Percentiles rank a stretch among this genome's conserved stretches.
Conservation (phyloP, 2,329 filamentous ascomycete genomes). For the Botrytis elliptica region DNA sequence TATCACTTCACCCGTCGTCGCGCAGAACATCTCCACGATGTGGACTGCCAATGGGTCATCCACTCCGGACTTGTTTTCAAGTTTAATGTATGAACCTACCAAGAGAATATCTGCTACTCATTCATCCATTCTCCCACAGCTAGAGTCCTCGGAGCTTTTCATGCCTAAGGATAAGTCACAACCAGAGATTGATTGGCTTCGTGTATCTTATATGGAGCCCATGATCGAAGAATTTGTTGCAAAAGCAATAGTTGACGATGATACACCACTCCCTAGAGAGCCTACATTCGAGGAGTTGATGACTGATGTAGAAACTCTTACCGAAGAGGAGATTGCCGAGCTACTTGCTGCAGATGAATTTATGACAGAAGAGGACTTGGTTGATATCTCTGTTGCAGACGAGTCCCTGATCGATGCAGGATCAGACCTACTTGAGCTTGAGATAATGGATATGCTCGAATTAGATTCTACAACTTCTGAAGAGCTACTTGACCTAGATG, state of each 20-base stretch:
- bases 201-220: background rate
- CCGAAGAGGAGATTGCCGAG: slow-evolving; percentile 1
- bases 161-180: background rate
- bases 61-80: slow-evolving; percentile 1
- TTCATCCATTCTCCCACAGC: background rate
- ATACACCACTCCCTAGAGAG: background rate
- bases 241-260: background rate
- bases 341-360: background rate
- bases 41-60: background rate
- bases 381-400: background rate
- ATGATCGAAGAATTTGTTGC: background rate
- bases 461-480: background rate
- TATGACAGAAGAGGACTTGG: no score
- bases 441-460: background rate
- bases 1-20: background rate
- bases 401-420: background rate
- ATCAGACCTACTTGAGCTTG: background rate
- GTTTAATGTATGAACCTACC: background rate
- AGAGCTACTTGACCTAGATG: background rate
- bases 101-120: background rate
- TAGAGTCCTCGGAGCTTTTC: slow-evolving; percentile 4
- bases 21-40: background rate
- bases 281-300: slow-evolving; percentile 6
- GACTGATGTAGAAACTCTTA: slow-evolving; percentile 5
- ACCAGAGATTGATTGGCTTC: background rate